Evolutionary conservation across 306 rosid species (phyloP).

Genomic region (peach (Prunus persica)): DNA sequence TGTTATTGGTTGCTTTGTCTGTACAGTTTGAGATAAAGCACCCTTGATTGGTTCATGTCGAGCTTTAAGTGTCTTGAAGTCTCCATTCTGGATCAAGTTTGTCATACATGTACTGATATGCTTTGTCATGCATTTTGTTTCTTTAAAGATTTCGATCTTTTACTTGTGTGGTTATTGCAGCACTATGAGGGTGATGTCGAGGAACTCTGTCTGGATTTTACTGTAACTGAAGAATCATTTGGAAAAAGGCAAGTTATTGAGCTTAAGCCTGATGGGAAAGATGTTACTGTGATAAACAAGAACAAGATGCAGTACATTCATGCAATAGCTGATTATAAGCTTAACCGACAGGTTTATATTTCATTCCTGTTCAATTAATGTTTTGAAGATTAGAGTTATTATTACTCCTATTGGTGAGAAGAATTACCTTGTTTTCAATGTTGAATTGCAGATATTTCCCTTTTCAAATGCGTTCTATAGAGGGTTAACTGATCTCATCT

Average conservation of each 20-base stretch:
- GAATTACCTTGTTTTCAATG: slow-evolving; percentile 26
- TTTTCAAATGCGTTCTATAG: slow-evolving; percentile 89
- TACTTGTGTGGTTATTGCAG: slow-evolving; percentile 48
- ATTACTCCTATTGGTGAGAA: neutral
- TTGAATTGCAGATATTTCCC: slow-evolving; percentile 70
- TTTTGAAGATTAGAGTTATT: slow-evolving; percentile 23
- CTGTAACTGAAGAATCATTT: slow-evolving; percentile 92
- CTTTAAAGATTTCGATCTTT: slow-evolving; percentile 21
- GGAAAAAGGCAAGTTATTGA: slow-evolving; percentile 73
- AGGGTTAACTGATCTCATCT: slow-evolving; percentile 88
- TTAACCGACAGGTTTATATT: slow-evolving; percentile 78
- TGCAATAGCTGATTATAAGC: slow-evolving; percentile 96
- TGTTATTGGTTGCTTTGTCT: slow-evolving; percentile 6
- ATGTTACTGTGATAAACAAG: slow-evolving; percentile 74
- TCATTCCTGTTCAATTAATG: neutral
- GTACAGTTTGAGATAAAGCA: neutral
- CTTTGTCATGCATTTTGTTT: slow-evolving; percentile 21
- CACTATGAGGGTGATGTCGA: slow-evolving; percentile 75
- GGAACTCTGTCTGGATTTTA: slow-evolving; percentile 88
- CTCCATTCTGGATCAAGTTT: slow-evolving; percentile 8
- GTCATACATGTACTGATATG: slow-evolving; percentile 11
- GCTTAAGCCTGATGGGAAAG: slow-evolving; percentile 91
- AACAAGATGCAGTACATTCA: slow-evolving; percentile 95
- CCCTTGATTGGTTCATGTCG: neutral
- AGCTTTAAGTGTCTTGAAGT: slow-evolving; percentile 10